Conservation (phyloP, 2,329 filamentous ascomycete species). For the Diaporthe sp. region DNA sequence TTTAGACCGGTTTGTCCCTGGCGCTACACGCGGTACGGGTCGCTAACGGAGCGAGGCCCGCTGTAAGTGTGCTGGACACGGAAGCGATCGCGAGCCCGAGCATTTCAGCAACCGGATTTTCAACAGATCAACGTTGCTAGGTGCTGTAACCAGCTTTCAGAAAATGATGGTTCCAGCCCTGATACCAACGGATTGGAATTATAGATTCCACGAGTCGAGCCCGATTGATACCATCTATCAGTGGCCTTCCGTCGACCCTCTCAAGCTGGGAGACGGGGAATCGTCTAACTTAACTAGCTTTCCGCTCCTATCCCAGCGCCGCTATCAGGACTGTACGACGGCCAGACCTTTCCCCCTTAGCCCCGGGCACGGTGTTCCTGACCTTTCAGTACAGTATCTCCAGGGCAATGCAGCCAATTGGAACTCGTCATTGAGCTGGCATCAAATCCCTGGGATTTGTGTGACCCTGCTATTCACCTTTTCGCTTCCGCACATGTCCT, state of each 20-base stretch:
- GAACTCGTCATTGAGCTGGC: background rate
- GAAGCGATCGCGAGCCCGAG: conserved; percentile 12
- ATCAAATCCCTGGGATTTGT: background rate
- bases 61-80: background rate
- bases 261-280: background rate
- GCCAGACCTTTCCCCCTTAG: background rate
- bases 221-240: background rate
- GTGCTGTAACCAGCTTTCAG: background rate
- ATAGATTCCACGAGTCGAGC: background rate
- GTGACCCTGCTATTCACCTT: background rate
- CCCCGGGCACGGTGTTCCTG: too few relatives aligned
- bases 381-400: background rate
- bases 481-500: background rate
- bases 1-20: background rate
- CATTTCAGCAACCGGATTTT: background rate
- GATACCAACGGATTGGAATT: background rate
- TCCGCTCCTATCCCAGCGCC: background rate
- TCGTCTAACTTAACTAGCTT: background rate
- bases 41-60: background rate
- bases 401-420: background rate
- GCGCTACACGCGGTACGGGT: background rate
- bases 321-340: too few relatives aligned
- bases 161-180: background rate
- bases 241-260: too few relatives aligned
- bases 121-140: background rate